Base-by-base conservation (phyloP, 73 alveolate species). In the Paramecium sexaurelia region DNA sequence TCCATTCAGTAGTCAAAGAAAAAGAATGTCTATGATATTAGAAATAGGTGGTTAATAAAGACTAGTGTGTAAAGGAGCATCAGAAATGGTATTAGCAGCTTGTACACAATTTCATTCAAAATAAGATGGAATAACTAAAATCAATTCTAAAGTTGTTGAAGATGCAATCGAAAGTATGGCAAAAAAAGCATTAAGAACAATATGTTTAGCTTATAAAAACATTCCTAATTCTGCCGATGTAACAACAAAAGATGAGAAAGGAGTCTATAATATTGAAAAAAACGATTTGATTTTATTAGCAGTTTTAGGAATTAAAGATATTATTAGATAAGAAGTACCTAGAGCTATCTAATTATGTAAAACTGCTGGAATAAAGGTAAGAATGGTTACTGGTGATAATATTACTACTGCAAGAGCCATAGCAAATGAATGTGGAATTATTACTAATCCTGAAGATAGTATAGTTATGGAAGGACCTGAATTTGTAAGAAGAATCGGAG, bases 351-450 rank as follows among this genome's bases (percentile, higher is more conserved):
- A 61, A 37, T 36, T 55, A 86, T 86, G 93, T 22, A 86, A 61
- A 20, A 68, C 84, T n/a, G 99, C 98, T 10, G 97, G 97, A 17
- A 93, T 97, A 9, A 92, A 67, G 15, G 99, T 97, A 19, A 93
- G 97, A 32, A 97, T 97, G 99, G 99, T 97, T 8, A 97, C 99
- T 45, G 98, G 99, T 20, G 99, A 97, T 92, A 97, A 96, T 92
- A 92, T 94, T 84, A 84, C 94, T 13, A 97, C 98, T 55, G 98
- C 99, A 19, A 92, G 92, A 47, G 98, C 99, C 13, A 97, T 97
- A 9, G 99, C 99, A 57, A 93, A 89, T 75, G 99, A 97, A 57
- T 97, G 99, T 86, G 93, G 93, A 20, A 86, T 86, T n/a, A 61
- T 86, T 66, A 19, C 71, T 5, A 10, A 35, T 36, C 67, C 57